These are phyloP conservation scores for Boletus reticulatus DNA, from an alignment of 768 basidiomycete genomes.

Conservation along the genomic window DNA sequence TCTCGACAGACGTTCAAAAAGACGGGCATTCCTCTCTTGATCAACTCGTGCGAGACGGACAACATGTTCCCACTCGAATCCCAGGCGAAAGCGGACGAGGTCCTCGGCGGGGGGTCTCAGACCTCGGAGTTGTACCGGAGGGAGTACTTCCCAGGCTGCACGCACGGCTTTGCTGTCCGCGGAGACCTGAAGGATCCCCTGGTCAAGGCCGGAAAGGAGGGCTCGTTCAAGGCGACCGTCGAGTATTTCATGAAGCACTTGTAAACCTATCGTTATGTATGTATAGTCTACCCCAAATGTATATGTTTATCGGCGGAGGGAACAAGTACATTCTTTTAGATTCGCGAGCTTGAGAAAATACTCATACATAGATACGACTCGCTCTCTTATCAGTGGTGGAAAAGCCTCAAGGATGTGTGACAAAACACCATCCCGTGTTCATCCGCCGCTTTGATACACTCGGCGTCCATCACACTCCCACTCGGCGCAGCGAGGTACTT, in stretches of 20 bases:
- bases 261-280: conserved; percentile 5
- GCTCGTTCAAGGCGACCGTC: conserved; percentile 46
- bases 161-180: conserved; percentile 57
- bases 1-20: conserved; percentile 45
- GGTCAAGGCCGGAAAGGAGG: conserved; percentile 62
- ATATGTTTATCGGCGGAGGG: not conserved
- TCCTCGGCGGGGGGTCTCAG: conserved; percentile 46
- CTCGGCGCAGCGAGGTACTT: conserved; percentile 88
- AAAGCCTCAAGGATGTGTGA: conserved; percentile 83
- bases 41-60: conserved; percentile 63
- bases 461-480: conserved; percentile 96
- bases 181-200: conserved; percentile 47
- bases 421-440: conserved; percentile 91
- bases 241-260: conserved; percentile 47
- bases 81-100: conserved; percentile 44
- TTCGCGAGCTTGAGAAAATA: not conserved
- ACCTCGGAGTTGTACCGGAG: conserved; percentile 40
- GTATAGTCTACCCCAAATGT: not conserved
- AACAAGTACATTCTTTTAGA: not conserved
- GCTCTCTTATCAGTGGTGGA: conserved; percentile 65
- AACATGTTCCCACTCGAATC: conserved; percentile 46
- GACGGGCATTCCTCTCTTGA: conserved; percentile 56
- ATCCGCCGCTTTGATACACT: conserved; percentile 95
- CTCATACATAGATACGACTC: conserved; percentile 3
- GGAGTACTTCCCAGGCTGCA: conserved; percentile 35